These are phyloP conservation scores for Panaeolus papilionaceus DNA, from an alignment of 768 basidiomycete genomes.

Conservation along the genomic window DNA sequence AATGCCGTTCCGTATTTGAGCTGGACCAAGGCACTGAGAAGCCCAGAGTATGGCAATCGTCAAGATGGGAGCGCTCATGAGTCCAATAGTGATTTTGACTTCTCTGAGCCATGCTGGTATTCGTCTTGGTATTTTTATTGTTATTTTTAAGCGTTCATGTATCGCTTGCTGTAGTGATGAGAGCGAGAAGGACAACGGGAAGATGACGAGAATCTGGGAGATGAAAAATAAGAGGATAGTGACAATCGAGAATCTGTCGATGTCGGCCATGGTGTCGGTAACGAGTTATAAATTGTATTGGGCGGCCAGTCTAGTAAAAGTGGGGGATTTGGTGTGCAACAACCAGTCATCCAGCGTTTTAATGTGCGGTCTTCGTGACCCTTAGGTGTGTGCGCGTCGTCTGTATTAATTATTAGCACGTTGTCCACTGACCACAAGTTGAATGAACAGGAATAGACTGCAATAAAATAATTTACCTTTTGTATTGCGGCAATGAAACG, in stretches of 20 bases:
- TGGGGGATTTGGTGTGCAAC: not conserved
- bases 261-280: constrained; percentile 40
- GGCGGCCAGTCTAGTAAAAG: not conserved
- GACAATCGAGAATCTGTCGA: constrained; percentile 52
- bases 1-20: constrained; percentile 76
- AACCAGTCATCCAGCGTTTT: constrained; percentile 2
- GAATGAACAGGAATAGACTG: no score
- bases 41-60: constrained; percentile 65
- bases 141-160: no score
- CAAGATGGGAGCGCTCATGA: constrained; percentile 60
- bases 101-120: constrained; percentile 26
- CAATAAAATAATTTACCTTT: no score
- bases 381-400: not conserved
- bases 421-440: not conserved
- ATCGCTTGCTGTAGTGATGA: constrained; percentile 16
- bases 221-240: constrained; percentile 60
- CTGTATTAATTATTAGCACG: not conserved
- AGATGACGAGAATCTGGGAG: constrained; percentile 61
- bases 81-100: constrained; percentile 47
- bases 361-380: not conserved
- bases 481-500: not conserved
- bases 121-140: no score
- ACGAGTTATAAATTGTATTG: not conserved
- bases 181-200: constrained; percentile 50
- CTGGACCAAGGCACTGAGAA: constrained; percentile 55